Evolutionary conservation across 495 filamentous ascomycete genomes (phyloP).

Genomic region (Penicillium mononematosum): DNA sequence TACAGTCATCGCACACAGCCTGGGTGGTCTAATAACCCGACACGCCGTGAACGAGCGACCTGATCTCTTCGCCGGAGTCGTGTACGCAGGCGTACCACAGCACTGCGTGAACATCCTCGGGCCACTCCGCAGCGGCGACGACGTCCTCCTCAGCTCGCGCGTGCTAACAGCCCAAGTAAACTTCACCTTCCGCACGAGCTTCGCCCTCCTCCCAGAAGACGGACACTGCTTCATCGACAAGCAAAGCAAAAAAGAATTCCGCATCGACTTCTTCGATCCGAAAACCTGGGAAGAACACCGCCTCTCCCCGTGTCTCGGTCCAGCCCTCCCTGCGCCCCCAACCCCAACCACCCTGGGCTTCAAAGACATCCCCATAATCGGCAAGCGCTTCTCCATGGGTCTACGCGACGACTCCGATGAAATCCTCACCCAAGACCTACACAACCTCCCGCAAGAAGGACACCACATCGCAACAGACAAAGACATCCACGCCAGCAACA

Average conservation of each 20-base stretch:
- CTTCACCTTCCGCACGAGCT: slow-evolving; percentile 87
- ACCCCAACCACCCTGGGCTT: slow-evolving; percentile 30
- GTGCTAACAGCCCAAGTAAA: slow-evolving; percentile 93
- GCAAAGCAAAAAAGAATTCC: slow-evolving; percentile 75
- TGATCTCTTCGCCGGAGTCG: slow-evolving; percentile 80
- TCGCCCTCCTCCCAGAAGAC: slow-evolving; percentile 80
- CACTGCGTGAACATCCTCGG: slow-evolving; percentile 90
- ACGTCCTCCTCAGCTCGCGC: slow-evolving; percentile 84
- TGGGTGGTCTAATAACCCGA: slow-evolving; percentile 85
- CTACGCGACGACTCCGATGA: slow-evolving; percentile 25
- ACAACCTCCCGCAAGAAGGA: background rate
- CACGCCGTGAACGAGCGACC: slow-evolving; percentile 88
- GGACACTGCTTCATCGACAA: slow-evolving; percentile 88
- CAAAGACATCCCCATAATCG: slow-evolving; percentile 44
- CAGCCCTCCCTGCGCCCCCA: slow-evolving; percentile 49
- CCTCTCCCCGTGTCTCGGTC: slow-evolving; percentile 72
- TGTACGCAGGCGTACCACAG: slow-evolving; percentile 84
- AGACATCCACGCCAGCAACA: background rate
- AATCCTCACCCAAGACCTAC: slow-evolving; percentile 16
- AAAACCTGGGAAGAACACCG: slow-evolving; percentile 77
- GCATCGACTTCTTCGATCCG: slow-evolving; percentile 79
- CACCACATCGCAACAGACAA: slow-evolving; percentile 14
- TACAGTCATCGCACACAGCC: slow-evolving; percentile 80
- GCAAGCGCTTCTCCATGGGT: slow-evolving; percentile 42
- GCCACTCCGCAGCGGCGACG: slow-evolving; percentile 85